A percentile compares a stretch with the other conserved stretches of the same genome.
These are phyloP conservation scores for Boletus speciosus DNA, from an alignment of 768 basidiomycete genomes.

Conservation along the genomic window DNA sequence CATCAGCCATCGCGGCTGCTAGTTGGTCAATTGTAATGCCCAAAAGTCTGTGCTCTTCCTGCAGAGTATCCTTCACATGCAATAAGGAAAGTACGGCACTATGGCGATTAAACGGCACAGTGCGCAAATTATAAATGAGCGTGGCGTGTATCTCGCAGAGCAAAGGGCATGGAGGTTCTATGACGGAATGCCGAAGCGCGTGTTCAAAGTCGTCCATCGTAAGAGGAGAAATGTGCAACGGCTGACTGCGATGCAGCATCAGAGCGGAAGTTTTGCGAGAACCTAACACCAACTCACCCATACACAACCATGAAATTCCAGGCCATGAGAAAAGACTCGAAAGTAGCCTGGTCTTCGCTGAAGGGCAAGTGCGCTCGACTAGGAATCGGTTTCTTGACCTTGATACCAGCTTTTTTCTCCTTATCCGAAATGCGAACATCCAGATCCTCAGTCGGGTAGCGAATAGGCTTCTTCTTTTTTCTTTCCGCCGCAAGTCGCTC, in stretches of 20 bases:
- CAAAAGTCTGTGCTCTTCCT: conserved; percentile 42
- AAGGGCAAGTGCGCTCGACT: conserved; percentile 66
- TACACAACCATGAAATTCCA: conserved; percentile 96
- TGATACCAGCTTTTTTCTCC: conserved; percentile 78
- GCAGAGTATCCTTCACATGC: conserved; percentile 35
- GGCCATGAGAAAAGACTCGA: conserved; percentile 83
- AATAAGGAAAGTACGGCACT: conserved; percentile 69
- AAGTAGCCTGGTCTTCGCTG: conserved; percentile 56
- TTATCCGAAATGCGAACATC: conserved; percentile 77
- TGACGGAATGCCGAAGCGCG: conserved; percentile 71
- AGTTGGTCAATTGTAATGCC: conserved; percentile 65
- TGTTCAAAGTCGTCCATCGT: conserved; percentile 92
- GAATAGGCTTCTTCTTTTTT: conserved; percentile 86
- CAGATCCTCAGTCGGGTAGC: conserved; percentile 91
- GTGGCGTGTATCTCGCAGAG: conserved; percentile 87
- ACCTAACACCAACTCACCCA: conserved; percentile 56
- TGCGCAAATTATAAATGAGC: conserved; percentile 86
- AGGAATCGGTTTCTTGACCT: conserved; percentile 61
- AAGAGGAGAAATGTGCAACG: conserved; percentile 82
- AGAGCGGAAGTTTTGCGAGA: background rate
- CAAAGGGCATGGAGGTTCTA: conserved; percentile 69
- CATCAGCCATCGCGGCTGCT: conserved; percentile 66
- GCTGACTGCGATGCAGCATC: conserved; percentile 52
- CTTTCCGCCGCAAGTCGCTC: conserved; percentile 71
- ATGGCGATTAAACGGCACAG: conserved; percentile 72